phyloP scores from a whole-genome alignment of 2,329 filamentous ascomycete genomes.

The Rhytidhysteron rufulum region DNA sequence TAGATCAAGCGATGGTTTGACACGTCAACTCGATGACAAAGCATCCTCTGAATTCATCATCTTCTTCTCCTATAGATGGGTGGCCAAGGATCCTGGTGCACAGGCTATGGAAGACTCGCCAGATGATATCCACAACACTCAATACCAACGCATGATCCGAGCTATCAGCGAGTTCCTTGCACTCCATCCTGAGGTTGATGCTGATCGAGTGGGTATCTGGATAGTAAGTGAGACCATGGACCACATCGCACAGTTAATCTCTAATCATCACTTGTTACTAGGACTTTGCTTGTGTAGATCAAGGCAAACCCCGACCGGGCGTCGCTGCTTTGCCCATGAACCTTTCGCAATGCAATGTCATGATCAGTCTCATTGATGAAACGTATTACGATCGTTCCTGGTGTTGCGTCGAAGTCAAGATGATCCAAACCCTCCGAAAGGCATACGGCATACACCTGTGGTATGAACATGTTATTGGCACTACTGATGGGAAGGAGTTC shows the following conservation, averaged over 20 bases:
- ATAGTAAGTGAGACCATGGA: conserved; percentile 4
- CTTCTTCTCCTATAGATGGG: conserved; percentile 38
- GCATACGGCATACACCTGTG: conserved; percentile 32
- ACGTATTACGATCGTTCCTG: conserved; percentile 36
- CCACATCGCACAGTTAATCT: background rate
- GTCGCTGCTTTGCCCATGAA: conserved; percentile 35
- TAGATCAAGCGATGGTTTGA: conserved; percentile 16
- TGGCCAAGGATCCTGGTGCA: conserved; percentile 11
- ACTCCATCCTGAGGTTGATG: conserved; percentile 17
- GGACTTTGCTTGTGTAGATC: conserved; percentile 40
- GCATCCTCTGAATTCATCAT: conserved; percentile 19
- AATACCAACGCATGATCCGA: conserved; percentile 29
- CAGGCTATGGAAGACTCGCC: no score
- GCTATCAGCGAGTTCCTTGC: conserved; percentile 26
- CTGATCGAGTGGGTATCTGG: conserved; percentile 11
- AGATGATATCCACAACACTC: conserved; percentile 28
- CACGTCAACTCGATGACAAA: conserved; percentile 6
- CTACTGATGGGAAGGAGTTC: background rate
- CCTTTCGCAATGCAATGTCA: conserved; percentile 38
- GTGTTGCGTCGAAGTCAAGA: conserved; percentile 36
- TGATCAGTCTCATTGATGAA: conserved; percentile 38
- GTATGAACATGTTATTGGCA: conserved; percentile 19
- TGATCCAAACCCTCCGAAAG: conserved; percentile 28
- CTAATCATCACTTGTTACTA: conserved; percentile 5
- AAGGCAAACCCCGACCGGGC: conserved; percentile 30